Percentiles rank a stretch among this genome's conserved stretches.
phyloP scores from a whole-genome alignment of 2,329 filamentous ascomycete genomes.

The Aspergillus uvarum region DNA sequence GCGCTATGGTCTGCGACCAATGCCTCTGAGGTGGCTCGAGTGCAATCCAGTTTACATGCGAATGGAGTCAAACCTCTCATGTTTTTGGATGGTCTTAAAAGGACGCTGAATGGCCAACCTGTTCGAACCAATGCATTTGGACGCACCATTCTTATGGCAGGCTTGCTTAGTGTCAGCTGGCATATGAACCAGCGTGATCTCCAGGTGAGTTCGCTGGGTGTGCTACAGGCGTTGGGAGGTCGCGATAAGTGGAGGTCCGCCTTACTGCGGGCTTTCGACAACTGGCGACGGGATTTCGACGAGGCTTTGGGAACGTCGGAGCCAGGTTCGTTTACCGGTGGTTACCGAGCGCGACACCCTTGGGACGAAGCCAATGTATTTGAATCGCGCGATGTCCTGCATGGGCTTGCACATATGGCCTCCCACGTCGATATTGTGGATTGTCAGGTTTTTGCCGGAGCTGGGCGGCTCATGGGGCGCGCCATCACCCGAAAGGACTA shows the following conservation, averaged over 20 bases:
- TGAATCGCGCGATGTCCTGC: slow-evolving; percentile 83
- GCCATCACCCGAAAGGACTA: slow-evolving; percentile 82
- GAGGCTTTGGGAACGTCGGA: slow-evolving; percentile 64
- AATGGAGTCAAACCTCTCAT: slow-evolving; percentile 81
- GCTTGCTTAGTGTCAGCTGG: slow-evolving; percentile 89
- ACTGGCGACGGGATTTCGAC: slow-evolving; percentile 92
- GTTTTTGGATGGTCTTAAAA: slow-evolving; percentile 88
- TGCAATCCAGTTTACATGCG: slow-evolving; percentile 75
- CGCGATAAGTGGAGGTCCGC: slow-evolving; percentile 88
- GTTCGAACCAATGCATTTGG: slow-evolving; percentile 93
- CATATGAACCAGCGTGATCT: slow-evolving; percentile 96
- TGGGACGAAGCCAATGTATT: slow-evolving; percentile 70
- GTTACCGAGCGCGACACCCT: slow-evolving; percentile 29
- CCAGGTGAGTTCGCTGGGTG: slow-evolving; percentile 83
- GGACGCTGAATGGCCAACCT: slow-evolving; percentile 78
- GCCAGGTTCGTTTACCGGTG: slow-evolving; percentile 24
- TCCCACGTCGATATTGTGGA: slow-evolving; percentile 98
- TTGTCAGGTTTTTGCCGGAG: slow-evolving; percentile 91
- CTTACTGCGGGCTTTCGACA: slow-evolving; percentile 83
- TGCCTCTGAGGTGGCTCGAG: slow-evolving; percentile 78
- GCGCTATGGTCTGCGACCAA: slow-evolving; percentile 87
- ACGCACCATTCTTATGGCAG: slow-evolving; percentile 89
- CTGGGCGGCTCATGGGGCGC: slow-evolving; percentile 78
- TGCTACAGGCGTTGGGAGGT: slow-evolving; percentile 75
- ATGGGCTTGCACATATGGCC: slow-evolving; percentile 94